Base-by-base conservation (phyloP, 164 flowering plant species). In the Vitis cinerea region DNA sequence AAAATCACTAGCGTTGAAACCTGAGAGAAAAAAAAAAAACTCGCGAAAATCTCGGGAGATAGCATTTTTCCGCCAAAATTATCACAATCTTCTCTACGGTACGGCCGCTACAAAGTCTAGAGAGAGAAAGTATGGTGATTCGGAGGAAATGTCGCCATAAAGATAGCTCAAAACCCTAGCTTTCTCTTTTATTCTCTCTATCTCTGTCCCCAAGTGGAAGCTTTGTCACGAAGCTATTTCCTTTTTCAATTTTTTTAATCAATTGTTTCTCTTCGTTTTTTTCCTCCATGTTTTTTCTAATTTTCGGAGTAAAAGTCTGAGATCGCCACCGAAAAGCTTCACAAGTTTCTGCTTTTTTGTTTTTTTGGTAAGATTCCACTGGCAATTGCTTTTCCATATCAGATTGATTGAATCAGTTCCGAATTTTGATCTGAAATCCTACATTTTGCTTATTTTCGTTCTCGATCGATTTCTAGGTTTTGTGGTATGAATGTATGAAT, bases 61-160 rank as follows among this genome's bases (percentile, higher is more conserved):
- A 6, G 44, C 44, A 37, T 37, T 0, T 37, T 37, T 3, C 44
- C 44, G 44, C 44, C 44, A 37, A 37, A 6, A 37, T 37, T 37
- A 2, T 37, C 44, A 37, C 44, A 37, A 3, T 37, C 7, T 37
- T 2, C 44, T 6, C 44, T 37, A 37, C 7, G 44, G 44, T 31
- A 31, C 44, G 44, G 44, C 44, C 53, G 56, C 14, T 5, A 53
- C n/a, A 53, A 12, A 53, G n/a, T 53, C 7, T 61, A 15, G 64
- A 16, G 59, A 37, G 64, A 14, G 64, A 37, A 31, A 61, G 37
- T 31, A 47, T 3, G 48, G 30, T 66, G 61, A 37, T 30, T n/a
- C 23, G 23, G 60, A 66, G 69, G 60, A 66, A 66, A n/a, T 54
- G 47, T 53, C 59, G 15, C 55, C 67, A 30, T 52, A 52, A 65